phyloP scores from a whole-genome alignment of 306 rosid genomes.

The Lathyrus oleraceus region DNA sequence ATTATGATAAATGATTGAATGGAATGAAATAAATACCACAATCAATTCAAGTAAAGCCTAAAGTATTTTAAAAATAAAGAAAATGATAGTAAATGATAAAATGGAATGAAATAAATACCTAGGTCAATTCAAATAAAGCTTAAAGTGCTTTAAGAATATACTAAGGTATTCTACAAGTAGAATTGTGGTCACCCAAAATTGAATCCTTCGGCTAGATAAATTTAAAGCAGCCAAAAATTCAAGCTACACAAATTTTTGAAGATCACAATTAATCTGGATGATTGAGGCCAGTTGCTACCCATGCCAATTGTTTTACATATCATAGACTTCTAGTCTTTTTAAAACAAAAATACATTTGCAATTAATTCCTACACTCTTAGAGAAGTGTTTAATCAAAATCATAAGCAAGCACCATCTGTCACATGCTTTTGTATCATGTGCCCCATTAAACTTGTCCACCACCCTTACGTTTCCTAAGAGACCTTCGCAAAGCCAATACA shows the following conservation, averaged over 20 bases:
- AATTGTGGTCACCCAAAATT: too few relatives aligned
- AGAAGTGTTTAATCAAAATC: not conserved
- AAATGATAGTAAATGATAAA: too few relatives aligned
- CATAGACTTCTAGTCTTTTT: not conserved
- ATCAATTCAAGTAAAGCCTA: too few relatives aligned
- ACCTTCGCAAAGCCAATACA: conserved; percentile 36
- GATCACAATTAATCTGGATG: not conserved
- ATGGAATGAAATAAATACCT: too few relatives aligned
- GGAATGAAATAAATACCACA: too few relatives aligned
- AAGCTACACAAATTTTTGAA: not conserved
- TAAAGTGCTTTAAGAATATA: too few relatives aligned
- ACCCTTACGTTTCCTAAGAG: conserved; percentile 41
- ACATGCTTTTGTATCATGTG: conserved; percentile 17
- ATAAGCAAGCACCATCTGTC: not conserved
- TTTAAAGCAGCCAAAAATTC: too few relatives aligned
- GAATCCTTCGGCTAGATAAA: too few relatives aligned
- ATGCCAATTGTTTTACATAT: not conserved
- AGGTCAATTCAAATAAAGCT: too few relatives aligned
- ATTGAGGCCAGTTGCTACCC: not conserved
- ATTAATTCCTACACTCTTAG: not conserved
- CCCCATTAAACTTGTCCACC: conserved; percentile 5
- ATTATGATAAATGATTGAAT: too few relatives aligned
- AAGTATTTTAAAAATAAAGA: too few relatives aligned
- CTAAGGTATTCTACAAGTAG: too few relatives aligned
- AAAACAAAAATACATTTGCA: not conserved